These are phyloP conservation scores for Phoma herbarum DNA, from an alignment of 2,329 filamentous ascomycete genomes.

Conservation along the genomic window DNA sequence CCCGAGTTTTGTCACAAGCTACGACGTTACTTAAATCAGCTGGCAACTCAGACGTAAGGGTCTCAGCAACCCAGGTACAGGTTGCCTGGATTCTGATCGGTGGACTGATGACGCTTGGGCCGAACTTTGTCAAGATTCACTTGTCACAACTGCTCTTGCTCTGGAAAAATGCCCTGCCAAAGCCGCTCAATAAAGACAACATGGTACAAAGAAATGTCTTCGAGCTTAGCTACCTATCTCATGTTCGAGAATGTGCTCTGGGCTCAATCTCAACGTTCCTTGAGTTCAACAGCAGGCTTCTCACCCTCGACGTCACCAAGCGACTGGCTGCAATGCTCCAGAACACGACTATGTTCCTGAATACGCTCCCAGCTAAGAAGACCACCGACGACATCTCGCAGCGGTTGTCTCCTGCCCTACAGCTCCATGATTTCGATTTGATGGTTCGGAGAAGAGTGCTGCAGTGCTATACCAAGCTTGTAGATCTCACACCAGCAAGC, in stretches of 20 bases:
- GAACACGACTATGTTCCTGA: conserved; percentile 90
- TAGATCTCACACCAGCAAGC: conserved; percentile 85
- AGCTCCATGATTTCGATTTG: conserved; percentile 87
- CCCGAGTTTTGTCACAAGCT: conserved; percentile 87
- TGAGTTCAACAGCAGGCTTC: conserved; percentile 87
- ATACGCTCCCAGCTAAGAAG: conserved; percentile 82
- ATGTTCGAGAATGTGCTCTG: conserved; percentile 93
- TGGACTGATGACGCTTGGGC: conserved; percentile 93
- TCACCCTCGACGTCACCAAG: conserved; percentile 94
- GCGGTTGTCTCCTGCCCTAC: conserved; percentile 82
- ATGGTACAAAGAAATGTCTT: conserved; percentile 82
- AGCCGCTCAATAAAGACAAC: conserved; percentile 92
- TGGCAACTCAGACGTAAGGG: conserved; percentile 85
- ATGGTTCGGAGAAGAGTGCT: conserved; percentile 94
- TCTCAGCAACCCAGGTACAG: conserved; percentile 94
- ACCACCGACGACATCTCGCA: conserved; percentile 86
- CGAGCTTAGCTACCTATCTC: conserved; percentile 90
- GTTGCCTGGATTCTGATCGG: conserved; percentile 98
- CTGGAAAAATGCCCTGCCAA: conserved; percentile 97
- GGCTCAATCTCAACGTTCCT: conserved; percentile 92
- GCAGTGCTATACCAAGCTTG: conserved; percentile 92
- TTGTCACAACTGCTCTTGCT: conserved; percentile 89
- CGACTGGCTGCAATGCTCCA: conserved; percentile 93
- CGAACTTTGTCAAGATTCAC: conserved; percentile 99
- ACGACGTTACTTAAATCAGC: conserved; percentile 93